phyloP scores from a whole-genome alignment of 2,329 filamentous ascomycete genomes.

The Lachnellula arida region DNA sequence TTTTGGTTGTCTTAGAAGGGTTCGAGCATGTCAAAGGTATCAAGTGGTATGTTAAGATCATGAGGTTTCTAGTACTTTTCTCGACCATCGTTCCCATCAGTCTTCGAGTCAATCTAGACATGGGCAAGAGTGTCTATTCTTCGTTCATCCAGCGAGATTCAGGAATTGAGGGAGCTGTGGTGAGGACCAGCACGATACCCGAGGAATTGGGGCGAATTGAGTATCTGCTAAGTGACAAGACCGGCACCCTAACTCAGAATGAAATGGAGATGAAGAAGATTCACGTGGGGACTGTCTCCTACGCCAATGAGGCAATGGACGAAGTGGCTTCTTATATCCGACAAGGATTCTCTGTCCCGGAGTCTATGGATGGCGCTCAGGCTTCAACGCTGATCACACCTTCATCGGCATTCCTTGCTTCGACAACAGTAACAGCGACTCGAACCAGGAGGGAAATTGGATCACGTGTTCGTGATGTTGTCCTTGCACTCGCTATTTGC shows the following conservation, averaged over 20 bases:
- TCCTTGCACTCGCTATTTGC: conserved; percentile 86
- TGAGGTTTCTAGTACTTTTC: conserved; percentile 96
- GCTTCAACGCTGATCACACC: conserved; percentile 63
- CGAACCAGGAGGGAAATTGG: conserved; percentile 91
- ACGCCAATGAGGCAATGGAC: conserved; percentile 98
- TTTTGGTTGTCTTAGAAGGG: conserved; percentile 82
- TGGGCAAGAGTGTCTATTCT: conserved; percentile 95
- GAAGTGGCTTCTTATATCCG: conserved; percentile 83
- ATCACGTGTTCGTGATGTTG: conserved; percentile 84
- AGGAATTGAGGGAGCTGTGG: conserved; percentile 86
- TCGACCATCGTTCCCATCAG: conserved; percentile 99
- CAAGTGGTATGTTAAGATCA: conserved; percentile 92
- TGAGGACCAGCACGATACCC: conserved; percentile 94
- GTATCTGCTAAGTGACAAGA: conserved; percentile 95
- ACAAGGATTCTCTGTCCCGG: conserved; percentile 67
- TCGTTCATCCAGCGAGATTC: conserved; percentile 90
- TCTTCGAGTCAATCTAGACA: conserved; percentile 89
- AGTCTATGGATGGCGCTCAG: conserved; percentile 41
- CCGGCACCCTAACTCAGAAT: conserved; percentile 95
- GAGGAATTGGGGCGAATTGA: conserved; percentile 95
- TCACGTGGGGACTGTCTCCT: conserved; percentile 95
- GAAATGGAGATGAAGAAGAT: conserved; percentile 99
- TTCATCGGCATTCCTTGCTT: conserved; percentile 62
- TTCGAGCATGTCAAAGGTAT: conserved; percentile 64
- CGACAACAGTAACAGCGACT: conserved; percentile 59